Evolutionary conservation across 495 filamentous ascomycete species (phyloP), one percentile per base, ranked within the genome.

Genomic region (Margaritispora aquatica): DNA sequence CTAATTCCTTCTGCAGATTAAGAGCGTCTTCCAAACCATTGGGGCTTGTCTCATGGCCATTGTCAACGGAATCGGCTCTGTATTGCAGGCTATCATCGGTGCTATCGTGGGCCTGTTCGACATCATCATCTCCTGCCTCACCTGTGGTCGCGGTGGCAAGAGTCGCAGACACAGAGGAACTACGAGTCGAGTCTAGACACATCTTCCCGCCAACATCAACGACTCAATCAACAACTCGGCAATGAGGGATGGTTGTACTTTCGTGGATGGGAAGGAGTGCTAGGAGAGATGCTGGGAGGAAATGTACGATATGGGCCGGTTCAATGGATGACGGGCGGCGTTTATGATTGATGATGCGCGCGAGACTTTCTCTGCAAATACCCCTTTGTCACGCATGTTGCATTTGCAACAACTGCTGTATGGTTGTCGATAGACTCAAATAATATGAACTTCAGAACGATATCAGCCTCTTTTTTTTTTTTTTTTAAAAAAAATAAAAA

Each of bases 101-200:
- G 92, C 83, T 68, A 82, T 95, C 67, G 82, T 91, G 65, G 71
- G 82, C 60, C 75, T 96, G 74, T 80, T 96, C 77, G 85, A 86
- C 73, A 88, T 89, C 74, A 79, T 96, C 74, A 87, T 97, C 76
- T 83, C 81, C 59, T 96, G 86, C 78, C 73, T 97, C 55, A 96
- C 92, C 46, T 97, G 92, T 77, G 84, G 89, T 17, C 76, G 75
- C 26, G 74, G 73, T 29, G 52, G 63, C 17, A 24, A 58, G 15
- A 26, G 51, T 26, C 54, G 51, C 7, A 11, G 57, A 53, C 38
- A 46, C 7, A 1, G 57, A 26, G 26, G 46, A 3, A 58, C 55
- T 41, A 60, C 59, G 31, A 65, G 63, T 55, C 46, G n/a, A 5
- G 52, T 66, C 56, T 66, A 66, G 57, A 51, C 22, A 20, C 27